Evolutionary conservation across 1,139 yeast species (phyloP).

Genomic region (Pichia sp.): DNA sequence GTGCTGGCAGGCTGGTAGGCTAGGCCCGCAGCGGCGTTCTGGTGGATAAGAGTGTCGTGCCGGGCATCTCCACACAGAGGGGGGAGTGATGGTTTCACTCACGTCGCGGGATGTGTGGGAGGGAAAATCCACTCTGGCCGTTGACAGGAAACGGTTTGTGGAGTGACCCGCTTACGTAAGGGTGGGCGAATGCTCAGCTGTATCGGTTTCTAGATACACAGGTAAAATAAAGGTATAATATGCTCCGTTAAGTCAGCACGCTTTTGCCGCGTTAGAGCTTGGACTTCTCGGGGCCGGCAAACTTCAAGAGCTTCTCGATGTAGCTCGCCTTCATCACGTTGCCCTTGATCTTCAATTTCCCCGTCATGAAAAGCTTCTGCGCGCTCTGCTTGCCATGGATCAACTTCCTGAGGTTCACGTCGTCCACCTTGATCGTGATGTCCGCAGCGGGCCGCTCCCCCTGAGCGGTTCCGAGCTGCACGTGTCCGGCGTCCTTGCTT

Average conservation of each 20-base stretch:
- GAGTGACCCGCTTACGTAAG: neutral
- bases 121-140: too few species aligned
- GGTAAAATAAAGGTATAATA: too few species aligned
- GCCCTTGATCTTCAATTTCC: conserved; percentile 82
- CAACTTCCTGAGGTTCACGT: conserved; percentile 61
- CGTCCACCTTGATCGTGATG: conserved; percentile 61
- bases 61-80: too few species aligned
- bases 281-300: conserved; percentile 51
- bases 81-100: too few species aligned
- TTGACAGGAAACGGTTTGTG: neutral
- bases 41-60: too few species aligned
- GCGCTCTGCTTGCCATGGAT: conserved; percentile 79
- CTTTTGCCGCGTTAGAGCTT: conserved; percentile 34
- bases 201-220: too few species aligned
- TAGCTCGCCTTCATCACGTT: conserved; percentile 86
- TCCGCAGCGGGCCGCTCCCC: conserved; percentile 44
- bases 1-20: too few species aligned
- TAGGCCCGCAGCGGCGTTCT: too few species aligned
- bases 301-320: conserved; percentile 67
- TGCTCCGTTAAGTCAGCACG: too few species aligned
- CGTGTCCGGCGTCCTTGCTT: conserved; percentile 52
- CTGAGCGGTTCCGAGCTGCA: conserved; percentile 41
- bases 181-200: too few species aligned
- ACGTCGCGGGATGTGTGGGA: too few species aligned
- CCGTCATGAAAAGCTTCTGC: conserved; percentile 78